A percentile compares a stretch with the other conserved stretches of the same genome.
Conservation (phyloP, 1,284 basidiomycete genomes). For the Pseudomicrostroma phylloplanum region DNA sequence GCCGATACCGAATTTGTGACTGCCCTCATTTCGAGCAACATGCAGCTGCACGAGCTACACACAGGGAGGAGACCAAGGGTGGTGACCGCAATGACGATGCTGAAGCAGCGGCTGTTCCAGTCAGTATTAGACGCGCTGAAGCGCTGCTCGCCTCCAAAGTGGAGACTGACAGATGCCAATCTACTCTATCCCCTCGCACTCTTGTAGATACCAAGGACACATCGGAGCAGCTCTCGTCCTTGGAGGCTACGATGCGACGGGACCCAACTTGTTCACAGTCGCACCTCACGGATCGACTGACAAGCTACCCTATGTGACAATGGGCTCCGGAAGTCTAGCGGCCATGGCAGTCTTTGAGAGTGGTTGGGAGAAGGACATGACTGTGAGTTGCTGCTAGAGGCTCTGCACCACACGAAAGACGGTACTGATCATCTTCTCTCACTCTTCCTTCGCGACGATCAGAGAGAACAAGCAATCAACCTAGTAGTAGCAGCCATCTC, state of each 20-base stretch:
- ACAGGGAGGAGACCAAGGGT: constrained; percentile 60
- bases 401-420: neutral
- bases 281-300: constrained; percentile 96
- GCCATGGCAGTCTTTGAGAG: constrained; percentile 98
- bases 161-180: neutral
- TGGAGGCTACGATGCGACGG: constrained; percentile 89
- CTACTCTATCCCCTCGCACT: constrained; percentile 2
- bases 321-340: constrained; percentile 92
- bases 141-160: constrained; percentile 2
- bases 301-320: constrained; percentile 97
- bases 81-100: constrained; percentile 96
- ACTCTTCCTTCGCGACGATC: constrained; percentile 13
- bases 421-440: constrained; percentile 1
- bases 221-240: constrained; percentile 92
- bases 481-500: constrained; percentile 82
- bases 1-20: constrained; percentile 87
- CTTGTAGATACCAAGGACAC: constrained; percentile 76
- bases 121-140: constrained; percentile 47
- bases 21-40: constrained; percentile 44
- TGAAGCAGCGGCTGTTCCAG: constrained; percentile 79
- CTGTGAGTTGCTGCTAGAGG: constrained; percentile 36
- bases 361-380: constrained; percentile 75
- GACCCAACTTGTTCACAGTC: constrained; percentile 91
- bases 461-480: constrained; percentile 75
- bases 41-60: constrained; percentile 48